Evolutionary conservation across 2,329 filamentous ascomycete species (phyloP), one percentile per base, ranked within the genome.

Genomic region (Calonectria hawksworthii): DNA sequence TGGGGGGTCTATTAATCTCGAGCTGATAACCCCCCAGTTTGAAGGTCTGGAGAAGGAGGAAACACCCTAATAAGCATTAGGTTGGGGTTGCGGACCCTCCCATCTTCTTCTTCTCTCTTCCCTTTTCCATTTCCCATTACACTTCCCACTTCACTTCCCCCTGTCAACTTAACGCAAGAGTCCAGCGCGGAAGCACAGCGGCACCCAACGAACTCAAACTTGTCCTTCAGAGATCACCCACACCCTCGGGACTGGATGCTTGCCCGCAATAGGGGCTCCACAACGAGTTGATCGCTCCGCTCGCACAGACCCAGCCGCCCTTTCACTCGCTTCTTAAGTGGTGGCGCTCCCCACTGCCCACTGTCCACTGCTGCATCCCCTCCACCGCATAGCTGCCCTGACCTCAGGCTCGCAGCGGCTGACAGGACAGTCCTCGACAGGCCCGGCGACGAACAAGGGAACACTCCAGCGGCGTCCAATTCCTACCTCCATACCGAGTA

Each of bases 331-430:
- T 47, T 74, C 75, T 78, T 76, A 77, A 76, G 73, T 74, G 75
- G 79, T 80, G 77, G 79, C 74, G 77, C 74, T 75, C 74, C 73
- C 75, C 77, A 73, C 76, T 52, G 13, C 61, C 70, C 52, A 63
- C 52, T 68, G 41, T 51, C 64, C 36, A 30, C 13, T 34, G 47
- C 36, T 72, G 44, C 64, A 32, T 28, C 30, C 38, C 52, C 26
- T 56, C 61, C 64, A 51, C 56, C 52, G 18, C 41, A 61, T 56
- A 52, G 54, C 44, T 73, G 64, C 70, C 64, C 64, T 68, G 64
- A 63, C 38, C n/a, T 68, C 38, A 64, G 61, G 61, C 54, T 68
- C 50, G 59, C 61, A 59, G 56, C 32, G 21, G 68, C 68, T 70
- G 44, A 47, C 47, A 56, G 66, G 71, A 73, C 66, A 66, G 51